These are phyloP conservation scores for Inosperma sp. DNA, from an alignment of 768 basidiomycete species.

Conservation along the genomic window DNA sequence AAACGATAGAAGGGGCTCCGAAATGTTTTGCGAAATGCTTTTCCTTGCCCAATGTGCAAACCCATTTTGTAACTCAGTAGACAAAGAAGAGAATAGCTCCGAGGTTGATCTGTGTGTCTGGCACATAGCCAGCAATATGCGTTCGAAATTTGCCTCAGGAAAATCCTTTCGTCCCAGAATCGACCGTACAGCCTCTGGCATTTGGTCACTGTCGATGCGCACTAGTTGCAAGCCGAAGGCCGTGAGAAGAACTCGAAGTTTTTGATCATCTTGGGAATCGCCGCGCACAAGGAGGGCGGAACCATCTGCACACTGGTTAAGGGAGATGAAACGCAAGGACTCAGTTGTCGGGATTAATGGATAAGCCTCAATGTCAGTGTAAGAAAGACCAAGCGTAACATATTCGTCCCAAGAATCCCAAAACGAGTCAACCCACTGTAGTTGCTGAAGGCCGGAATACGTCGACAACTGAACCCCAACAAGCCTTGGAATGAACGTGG, in stretches of 20 bases:
- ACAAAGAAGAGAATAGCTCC: slow-evolving; percentile 20
- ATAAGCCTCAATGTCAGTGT: slow-evolving; percentile 21
- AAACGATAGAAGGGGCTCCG: slow-evolving; percentile 12
- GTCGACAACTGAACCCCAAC: slow-evolving; percentile 8
- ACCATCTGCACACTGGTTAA: slow-evolving; percentile 25
- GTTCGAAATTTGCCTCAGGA: slow-evolving; percentile 12
- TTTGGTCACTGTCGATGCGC: slow-evolving; percentile 12
- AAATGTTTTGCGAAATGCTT: slow-evolving; percentile 11
- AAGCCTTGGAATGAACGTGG: slow-evolving; percentile 12
- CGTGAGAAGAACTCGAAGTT: slow-evolving; percentile 13
- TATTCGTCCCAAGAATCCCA: slow-evolving; percentile 29
- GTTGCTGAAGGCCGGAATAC: not conserved
- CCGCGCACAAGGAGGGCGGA: slow-evolving; percentile 23
- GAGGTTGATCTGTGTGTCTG: slow-evolving; percentile 6
- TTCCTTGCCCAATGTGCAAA: slow-evolving; percentile 34
- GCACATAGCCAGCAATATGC: slow-evolving; percentile 19
- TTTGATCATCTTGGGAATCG: slow-evolving; percentile 4
- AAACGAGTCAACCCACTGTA: slow-evolving; percentile 29
- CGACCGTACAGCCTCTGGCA: slow-evolving; percentile 18
- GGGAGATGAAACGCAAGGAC: slow-evolving; percentile 27
- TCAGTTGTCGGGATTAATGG: slow-evolving; percentile 33
- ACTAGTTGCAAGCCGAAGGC: slow-evolving; percentile 16
- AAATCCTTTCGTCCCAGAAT: slow-evolving; percentile 17
- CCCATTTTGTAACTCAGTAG: slow-evolving; percentile 9
- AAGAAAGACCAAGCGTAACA: slow-evolving; percentile 5